phyloP scores from a whole-genome alignment of 306 rosid species.

The Castanea sativa region DNA sequence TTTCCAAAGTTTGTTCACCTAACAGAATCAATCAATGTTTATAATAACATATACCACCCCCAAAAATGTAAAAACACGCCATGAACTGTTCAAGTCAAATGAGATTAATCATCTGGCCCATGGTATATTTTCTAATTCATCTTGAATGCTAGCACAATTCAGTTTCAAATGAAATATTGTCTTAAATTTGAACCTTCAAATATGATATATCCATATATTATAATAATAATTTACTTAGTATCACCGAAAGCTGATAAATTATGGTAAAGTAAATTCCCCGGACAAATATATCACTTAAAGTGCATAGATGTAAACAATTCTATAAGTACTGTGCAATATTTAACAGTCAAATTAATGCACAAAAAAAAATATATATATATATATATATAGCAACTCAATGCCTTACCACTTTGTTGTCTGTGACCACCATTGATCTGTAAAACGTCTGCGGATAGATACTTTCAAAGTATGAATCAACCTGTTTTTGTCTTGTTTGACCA shows the following conservation, averaged over 20 bases:
- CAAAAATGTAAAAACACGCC: constrained; percentile 1
- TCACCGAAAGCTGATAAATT: background rate
- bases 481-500: constrained; percentile 70
- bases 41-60: background rate
- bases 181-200: background rate
- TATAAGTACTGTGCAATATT: background rate
- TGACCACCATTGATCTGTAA: constrained; percentile 78
- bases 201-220: background rate
- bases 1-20: constrained; percentile 72
- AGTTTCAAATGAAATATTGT: background rate
- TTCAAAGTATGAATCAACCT: constrained; percentile 64
- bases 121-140: background rate
- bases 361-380: background rate
- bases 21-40: constrained; percentile 17
- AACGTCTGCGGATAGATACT: constrained; percentile 66
- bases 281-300: background rate
- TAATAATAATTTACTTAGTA: background rate
- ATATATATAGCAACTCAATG: background rate
- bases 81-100: background rate
- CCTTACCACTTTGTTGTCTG: constrained; percentile 70
- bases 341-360: background rate
- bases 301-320: background rate
- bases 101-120: background rate
- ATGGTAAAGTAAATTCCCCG: background rate
- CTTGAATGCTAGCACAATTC: background rate